Evolutionary conservation across 345 rosid species (phyloP), one percentile per base, ranked within the genome.

Genomic region (Pistacia integerrima): DNA sequence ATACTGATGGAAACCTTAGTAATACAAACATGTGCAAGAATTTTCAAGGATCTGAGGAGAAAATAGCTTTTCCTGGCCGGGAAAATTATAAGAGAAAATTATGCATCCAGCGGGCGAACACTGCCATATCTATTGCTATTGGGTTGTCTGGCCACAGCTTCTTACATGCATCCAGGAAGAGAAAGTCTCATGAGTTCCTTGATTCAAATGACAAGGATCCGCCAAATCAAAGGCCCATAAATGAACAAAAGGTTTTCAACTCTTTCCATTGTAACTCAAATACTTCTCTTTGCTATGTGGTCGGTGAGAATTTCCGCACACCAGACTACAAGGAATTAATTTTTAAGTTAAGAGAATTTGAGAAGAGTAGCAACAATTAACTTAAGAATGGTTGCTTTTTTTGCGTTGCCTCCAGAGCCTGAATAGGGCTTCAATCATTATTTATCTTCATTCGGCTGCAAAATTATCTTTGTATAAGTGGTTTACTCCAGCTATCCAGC

Each of bases 41-140:
- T 49, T 69, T 67, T 54, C 80, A 81, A 69, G 87, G 82, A 56
- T 69, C 76, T 22, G 82, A 85, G 71, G 83, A 79, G 79, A 74
- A 81, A 22, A 83, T 78, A 60, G 82, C 82, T 65, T 77, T 70
- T 58, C 79, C 77, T 74, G 81, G 67, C n/a, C 70, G 79, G 56
- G 86, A 79, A 8, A 58, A 20, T 11, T 49, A 52, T 17, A 67
- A 52, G 25, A 16, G 57, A 49, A 73, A 78, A 70, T n/a, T 74
- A 63, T 67, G 28, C 64, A 30, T 64, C 68, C 81, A 76, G 71
- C 74, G 38, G 70, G 55, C 77, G 49, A 74, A 69, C 67, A 57
- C 74, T 35, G 57, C 78, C 33, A 66, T 67, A 70, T 69, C 77
- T 67, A 59, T 64, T 67, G 79, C 78, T 55, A 36, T 78, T 64